Percentiles rank a stretch among this genome's conserved stretches.
Evolutionary conservation across 176 grass and related monocot genomes (phyloP).

Genomic region (Cenchrus fungigraminus): DNA sequence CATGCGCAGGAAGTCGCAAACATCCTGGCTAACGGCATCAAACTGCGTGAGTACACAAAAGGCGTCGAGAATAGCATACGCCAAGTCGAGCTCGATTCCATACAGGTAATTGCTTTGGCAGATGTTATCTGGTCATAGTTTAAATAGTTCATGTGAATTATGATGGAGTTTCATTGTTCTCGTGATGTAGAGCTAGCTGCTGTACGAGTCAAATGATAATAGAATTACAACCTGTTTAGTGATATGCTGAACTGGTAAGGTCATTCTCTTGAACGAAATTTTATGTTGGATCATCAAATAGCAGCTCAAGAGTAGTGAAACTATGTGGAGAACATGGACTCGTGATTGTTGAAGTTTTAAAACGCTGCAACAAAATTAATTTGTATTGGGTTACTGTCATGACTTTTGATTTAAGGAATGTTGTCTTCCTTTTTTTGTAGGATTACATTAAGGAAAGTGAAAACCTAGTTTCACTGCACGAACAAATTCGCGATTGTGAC

Average conservation of each 20-base stretch:
- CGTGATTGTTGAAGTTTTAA: not conserved
- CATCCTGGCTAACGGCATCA: constrained; percentile 91
- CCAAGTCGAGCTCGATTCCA: constrained; percentile 91
- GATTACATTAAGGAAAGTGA: constrained; percentile 99
- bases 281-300: not conserved
- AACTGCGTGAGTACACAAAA: constrained; percentile 95
- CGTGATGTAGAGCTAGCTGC: not conserved
- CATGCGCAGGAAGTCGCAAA: constrained; percentile 76
- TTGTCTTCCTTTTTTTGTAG: constrained; percentile 48
- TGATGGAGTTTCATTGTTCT: not conserved
- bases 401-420: constrained; percentile 31
- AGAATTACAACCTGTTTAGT: constrained; percentile 5
- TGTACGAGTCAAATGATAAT: not conserved
- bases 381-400: not conserved
- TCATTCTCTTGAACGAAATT: not conserved
- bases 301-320: not conserved
- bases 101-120: constrained; percentile 59
- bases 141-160: constrained; percentile 20
- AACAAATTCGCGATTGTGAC: constrained; percentile 95
- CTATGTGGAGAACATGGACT: not conserved
- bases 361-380: constrained; percentile 15
- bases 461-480: constrained; percentile 85
- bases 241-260: not conserved
- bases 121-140: constrained; percentile 6
- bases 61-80: constrained; percentile 93